Conservation (phyloP, 805 yeast species). For the Saccharomycopsis sp. region DNA sequence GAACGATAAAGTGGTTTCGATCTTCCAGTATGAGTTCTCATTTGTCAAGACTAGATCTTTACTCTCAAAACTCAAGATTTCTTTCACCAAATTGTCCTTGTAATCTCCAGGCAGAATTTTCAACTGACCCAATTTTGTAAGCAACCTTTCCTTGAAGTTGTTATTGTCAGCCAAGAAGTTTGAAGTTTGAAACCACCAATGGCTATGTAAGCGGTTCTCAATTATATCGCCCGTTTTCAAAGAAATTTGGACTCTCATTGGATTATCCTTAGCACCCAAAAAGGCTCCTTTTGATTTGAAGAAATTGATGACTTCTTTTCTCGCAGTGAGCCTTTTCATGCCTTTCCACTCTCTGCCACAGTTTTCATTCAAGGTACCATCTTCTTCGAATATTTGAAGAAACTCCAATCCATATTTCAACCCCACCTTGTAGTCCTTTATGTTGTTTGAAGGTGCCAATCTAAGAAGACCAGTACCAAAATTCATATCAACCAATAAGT, state of each 20-base stretch:
- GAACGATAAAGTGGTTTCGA: constrained; percentile 69
- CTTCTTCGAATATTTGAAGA: constrained; percentile 83
- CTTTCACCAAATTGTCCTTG: too few species aligned
- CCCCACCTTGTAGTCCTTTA: constrained; percentile 93
- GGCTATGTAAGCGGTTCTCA: constrained; percentile 95
- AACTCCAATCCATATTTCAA: constrained; percentile 84
- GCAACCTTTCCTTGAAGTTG: too few species aligned
- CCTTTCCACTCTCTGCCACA: constrained; percentile 87
- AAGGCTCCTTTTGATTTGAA: constrained; percentile 64
- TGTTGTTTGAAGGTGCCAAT: constrained; percentile 97
- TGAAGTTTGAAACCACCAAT: constrained; percentile 77
- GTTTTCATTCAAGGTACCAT: constrained; percentile 80
- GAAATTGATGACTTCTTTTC: constrained; percentile 69
- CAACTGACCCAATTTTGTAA: too few species aligned
- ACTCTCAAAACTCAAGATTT: constrained; percentile 5
- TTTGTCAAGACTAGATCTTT: constrained; percentile 5
- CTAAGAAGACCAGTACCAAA: constrained; percentile 99
- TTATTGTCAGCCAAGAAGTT: not conserved
- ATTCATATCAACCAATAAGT: constrained; percentile 96
- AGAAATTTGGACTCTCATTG: constrained; percentile 90
- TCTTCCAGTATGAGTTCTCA: constrained; percentile 8
- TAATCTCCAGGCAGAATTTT: too few species aligned
- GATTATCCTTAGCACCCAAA: constrained; percentile 82
- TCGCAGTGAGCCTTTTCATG: constrained; percentile 87
- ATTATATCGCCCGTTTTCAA: constrained; percentile 94